phyloP scores from a whole-genome alignment of 768 basidiomycete genomes.

The Leucocoprinus leucothites region DNA sequence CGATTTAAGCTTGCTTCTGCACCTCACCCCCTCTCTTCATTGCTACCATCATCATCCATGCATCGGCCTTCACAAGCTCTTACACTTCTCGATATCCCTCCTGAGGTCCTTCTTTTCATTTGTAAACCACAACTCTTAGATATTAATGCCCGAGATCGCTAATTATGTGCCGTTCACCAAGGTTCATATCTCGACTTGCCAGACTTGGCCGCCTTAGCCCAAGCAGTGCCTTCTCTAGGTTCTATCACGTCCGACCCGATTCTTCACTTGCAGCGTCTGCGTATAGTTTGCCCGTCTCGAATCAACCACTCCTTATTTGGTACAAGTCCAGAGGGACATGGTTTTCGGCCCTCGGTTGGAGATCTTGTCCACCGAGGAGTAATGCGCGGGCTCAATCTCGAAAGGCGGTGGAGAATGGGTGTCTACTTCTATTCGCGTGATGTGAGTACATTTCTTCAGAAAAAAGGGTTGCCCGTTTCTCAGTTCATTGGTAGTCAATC shows the following conservation, averaged over 20 bases:
- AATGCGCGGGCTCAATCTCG: slow-evolving; percentile 64
- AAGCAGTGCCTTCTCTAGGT: slow-evolving; percentile 43
- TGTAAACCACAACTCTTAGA: slow-evolving; percentile 27
- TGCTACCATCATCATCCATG: slow-evolving; percentile 9
- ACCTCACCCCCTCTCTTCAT: neutral
- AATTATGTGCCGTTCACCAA: slow-evolving; percentile 20
- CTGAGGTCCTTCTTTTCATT: slow-evolving; percentile 58
- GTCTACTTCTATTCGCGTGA: slow-evolving; percentile 59
- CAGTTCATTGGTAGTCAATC: slow-evolving; percentile 46
- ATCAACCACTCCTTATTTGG: slow-evolving; percentile 65
- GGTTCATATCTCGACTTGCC: slow-evolving; percentile 75
- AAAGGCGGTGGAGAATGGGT: slow-evolving; percentile 64
- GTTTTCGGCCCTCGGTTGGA: slow-evolving; percentile 59
- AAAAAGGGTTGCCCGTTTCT: neutral
- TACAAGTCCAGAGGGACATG: slow-evolving; percentile 48
- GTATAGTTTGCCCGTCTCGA: slow-evolving; percentile 63
- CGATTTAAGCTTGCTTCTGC: slow-evolving; percentile 9
- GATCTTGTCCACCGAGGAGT: slow-evolving; percentile 72
- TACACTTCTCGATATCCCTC: slow-evolving; percentile 39
- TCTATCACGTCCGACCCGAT: slow-evolving; percentile 58
- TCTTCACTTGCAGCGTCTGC: slow-evolving; percentile 59
- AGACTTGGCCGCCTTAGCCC: slow-evolving; percentile 55
- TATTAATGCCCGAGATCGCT: neutral
- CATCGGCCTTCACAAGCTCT: slow-evolving; percentile 9
- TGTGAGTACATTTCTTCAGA: slow-evolving; percentile 33